These are phyloP conservation scores for Ogataea allantospora DNA, from an alignment of 805 yeast species.

Conservation along the genomic window DNA sequence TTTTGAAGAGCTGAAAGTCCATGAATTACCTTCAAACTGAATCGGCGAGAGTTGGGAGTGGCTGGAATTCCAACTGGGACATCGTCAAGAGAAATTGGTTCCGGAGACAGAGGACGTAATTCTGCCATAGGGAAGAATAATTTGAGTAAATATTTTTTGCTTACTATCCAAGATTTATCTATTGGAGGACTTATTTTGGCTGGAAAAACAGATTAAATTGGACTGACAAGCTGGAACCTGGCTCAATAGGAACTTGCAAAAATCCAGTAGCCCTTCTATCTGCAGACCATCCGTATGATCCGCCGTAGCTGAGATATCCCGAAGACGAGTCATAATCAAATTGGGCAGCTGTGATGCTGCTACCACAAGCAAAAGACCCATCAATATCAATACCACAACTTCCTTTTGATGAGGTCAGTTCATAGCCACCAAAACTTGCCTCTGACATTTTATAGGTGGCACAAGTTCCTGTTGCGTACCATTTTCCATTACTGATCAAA, in stretches of 20 bases:
- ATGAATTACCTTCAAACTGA: slow-evolving; percentile 15
- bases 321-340: slow-evolving; percentile 52
- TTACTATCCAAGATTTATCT: background rate
- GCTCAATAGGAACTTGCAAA: slow-evolving; percentile 47
- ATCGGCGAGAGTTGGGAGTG: slow-evolving; percentile 12
- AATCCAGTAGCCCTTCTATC: slow-evolving; percentile 41
- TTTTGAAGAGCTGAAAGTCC: slow-evolving; percentile 42
- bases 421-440: slow-evolving; percentile 71
- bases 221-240: slow-evolving; percentile 41
- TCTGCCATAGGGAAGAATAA: slow-evolving; percentile 3
- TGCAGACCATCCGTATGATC: slow-evolving; percentile 61
- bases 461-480: slow-evolving; percentile 82
- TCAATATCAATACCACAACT: slow-evolving; percentile 53
- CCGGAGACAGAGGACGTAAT: slow-evolving; percentile 20
- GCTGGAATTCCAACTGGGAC: slow-evolving; percentile 18
- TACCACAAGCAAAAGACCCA: slow-evolving; percentile 33
- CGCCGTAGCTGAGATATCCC: slow-evolving; percentile 57
- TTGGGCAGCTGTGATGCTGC: slow-evolving; percentile 45
- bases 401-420: slow-evolving; percentile 69
- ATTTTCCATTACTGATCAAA: slow-evolving; percentile 79
- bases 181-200: slow-evolving; percentile 1
- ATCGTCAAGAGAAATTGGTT: slow-evolving; percentile 20
- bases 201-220: slow-evolving; percentile 39
- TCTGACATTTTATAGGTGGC: slow-evolving; percentile 65
- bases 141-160: slow-evolving; percentile 3